Conservation (phyloP, 163 green algal species). For the Volvox carteri region DNA sequence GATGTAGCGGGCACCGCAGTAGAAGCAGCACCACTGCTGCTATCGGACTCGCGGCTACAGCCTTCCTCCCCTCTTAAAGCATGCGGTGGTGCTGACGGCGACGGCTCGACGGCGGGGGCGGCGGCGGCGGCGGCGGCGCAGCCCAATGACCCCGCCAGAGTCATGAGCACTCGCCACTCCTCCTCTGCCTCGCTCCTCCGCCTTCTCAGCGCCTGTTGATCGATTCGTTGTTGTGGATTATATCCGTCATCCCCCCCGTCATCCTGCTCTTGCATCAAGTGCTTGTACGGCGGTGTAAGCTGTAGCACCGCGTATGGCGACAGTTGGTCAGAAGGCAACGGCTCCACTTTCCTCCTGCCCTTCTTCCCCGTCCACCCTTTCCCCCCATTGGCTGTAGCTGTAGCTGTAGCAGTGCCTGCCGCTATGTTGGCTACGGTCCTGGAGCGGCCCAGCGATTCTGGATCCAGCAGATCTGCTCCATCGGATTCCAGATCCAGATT, state of each 20-base stretch:
- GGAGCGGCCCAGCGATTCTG: background rate
- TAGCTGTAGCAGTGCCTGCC: background rate
- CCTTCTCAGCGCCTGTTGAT: background rate
- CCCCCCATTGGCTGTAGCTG: background rate
- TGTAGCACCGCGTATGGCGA: background rate
- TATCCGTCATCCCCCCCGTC: conserved; percentile 32
- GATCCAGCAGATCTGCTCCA: no score
- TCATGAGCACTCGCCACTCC: background rate
- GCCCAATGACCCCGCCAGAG: background rate
- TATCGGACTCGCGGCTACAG: no score
- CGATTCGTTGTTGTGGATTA: conserved; percentile 26
- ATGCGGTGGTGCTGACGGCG: no score
- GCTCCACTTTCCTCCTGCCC: background rate
- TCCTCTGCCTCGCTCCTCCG: background rate
- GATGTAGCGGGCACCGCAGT: no score
- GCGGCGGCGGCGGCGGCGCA: no score
- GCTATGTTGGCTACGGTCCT: background rate
- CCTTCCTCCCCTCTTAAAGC: no score
- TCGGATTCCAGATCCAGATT: background rate
- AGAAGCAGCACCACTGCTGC: no score
- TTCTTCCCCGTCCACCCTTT: background rate
- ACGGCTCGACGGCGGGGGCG: no score
- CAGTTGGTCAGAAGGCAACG: conserved; percentile 16
- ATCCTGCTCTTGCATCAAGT: conserved; percentile 9
- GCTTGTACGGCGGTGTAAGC: background rate